phyloP scores from a whole-genome alignment of 2,329 filamentous ascomycete species.

The Nigrospora osmanthi region DNA sequence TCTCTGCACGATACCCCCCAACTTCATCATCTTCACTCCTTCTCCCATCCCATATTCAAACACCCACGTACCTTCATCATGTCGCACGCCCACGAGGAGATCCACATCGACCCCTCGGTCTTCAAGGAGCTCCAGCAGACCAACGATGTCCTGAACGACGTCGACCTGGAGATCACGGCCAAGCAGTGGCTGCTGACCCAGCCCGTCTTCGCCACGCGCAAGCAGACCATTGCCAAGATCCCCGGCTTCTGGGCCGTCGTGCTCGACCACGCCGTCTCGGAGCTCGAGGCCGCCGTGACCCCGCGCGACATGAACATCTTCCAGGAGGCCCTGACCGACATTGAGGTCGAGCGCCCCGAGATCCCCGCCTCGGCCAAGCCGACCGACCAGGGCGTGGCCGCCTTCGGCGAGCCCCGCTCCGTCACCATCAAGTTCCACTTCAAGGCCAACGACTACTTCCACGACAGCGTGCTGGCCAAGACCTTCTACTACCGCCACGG shows the following conservation, averaged over 20 bases:
- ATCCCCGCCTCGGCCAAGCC: conserved; percentile 24
- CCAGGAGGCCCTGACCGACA: conserved; percentile 42
- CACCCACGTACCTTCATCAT: conserved; percentile 4
- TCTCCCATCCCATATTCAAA: too few species aligned
- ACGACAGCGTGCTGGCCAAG: conserved; percentile 54
- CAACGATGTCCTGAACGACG: conserved; percentile 20
- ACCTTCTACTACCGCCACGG: conserved; percentile 58
- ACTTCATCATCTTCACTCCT: too few species aligned
- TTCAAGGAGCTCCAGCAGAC: conserved; percentile 24
- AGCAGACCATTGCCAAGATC: conserved; percentile 47
- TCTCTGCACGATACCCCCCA: too few species aligned
- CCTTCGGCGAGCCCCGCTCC: conserved; percentile 53
- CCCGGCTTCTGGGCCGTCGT: conserved; percentile 64
- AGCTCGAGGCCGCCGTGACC: conserved; percentile 58
- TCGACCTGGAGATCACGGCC: conserved; percentile 22
- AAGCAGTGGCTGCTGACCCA: conserved; percentile 22
- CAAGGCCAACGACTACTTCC: conserved; percentile 54
- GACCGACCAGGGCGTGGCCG: conserved; percentile 20
- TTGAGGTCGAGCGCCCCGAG: conserved; percentile 41
- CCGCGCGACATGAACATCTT: conserved; percentile 52
- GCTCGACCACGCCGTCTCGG: conserved; percentile 46
- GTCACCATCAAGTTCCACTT: conserved; percentile 48
- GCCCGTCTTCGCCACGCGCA: conserved; percentile 48
- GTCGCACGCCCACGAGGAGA: conserved; percentile 14
- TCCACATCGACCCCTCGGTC: conserved; percentile 19